These are phyloP conservation scores for Saccharomycopsis olivae DNA, from an alignment of 805 yeast genomes.

Conservation along the genomic window DNA sequence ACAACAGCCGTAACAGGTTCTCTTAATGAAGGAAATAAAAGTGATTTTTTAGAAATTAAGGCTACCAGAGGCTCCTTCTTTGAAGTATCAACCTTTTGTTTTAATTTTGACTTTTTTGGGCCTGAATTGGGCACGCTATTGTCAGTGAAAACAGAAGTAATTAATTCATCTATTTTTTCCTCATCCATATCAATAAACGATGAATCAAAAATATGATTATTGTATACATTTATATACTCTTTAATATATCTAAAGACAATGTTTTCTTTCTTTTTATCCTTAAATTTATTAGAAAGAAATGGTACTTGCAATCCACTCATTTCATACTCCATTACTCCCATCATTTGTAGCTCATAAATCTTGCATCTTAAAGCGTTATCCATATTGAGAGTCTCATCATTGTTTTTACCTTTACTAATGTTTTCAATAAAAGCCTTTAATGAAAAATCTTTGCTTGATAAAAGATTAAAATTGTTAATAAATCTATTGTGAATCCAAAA, in stretches of 20 bases:
- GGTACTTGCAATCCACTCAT: constrained; percentile 30
- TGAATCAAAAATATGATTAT: constrained; percentile 38
- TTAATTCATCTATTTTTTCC: constrained; percentile 6
- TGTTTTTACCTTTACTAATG: not conserved
- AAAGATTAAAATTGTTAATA: constrained; percentile 12
- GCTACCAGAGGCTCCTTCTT: no score
- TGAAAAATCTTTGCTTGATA: not conserved
- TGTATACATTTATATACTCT: constrained; percentile 62
- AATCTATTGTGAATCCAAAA: constrained; percentile 51
- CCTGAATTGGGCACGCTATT: no score
- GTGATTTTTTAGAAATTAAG: no score
- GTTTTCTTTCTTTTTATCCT: no score
- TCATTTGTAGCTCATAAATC: constrained; percentile 93
- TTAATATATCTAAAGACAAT: constrained; percentile 15
- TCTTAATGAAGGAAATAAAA: no score
- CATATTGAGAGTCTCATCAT: constrained; percentile 1
- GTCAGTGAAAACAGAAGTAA: no score
- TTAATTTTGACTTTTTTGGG: no score
- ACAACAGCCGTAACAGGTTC: no score
- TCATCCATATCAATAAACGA: constrained; percentile 2
- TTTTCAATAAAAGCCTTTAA: not conserved
- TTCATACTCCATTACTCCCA: constrained; percentile 95
- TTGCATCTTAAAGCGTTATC: constrained; percentile 52
- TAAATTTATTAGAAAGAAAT: constrained; percentile 12
- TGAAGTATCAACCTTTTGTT: no score